Evolutionary conservation across 2,329 filamentous ascomycete species (phyloP).

Genomic region (Fusarium brachygibbosum): DNA sequence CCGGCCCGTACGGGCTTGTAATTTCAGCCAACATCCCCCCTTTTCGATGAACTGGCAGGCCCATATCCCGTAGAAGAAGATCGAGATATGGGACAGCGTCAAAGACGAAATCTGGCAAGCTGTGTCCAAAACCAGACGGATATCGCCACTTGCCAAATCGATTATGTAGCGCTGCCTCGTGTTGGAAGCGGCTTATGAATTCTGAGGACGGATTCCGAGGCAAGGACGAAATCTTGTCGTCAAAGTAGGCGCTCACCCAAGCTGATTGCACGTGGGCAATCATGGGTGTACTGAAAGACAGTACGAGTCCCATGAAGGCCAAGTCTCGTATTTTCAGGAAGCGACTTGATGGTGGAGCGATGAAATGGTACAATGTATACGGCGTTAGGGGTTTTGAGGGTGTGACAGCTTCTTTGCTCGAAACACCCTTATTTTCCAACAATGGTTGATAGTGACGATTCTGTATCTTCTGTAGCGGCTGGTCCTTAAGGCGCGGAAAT

Average conservation of each 20-base stretch:
- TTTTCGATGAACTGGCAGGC: conserved; percentile 69
- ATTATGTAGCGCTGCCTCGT: conserved; percentile 73
- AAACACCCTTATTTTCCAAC: conserved; percentile 55
- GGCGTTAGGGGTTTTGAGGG: conserved; percentile 44
- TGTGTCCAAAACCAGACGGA: conserved; percentile 73
- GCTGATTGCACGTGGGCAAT: conserved; percentile 66
- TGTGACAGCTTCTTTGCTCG: conserved; percentile 48
- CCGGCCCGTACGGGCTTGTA: conserved; percentile 69
- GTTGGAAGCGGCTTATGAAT: conserved; percentile 59
- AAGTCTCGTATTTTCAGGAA: conserved; percentile 57
- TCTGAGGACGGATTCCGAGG: conserved; percentile 33
- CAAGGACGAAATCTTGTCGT: conserved; percentile 46
- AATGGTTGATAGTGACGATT: conserved; percentile 62
- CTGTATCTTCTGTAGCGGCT: conserved; percentile 57
- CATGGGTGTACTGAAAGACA: conserved; percentile 58
- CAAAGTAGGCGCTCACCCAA: conserved; percentile 76
- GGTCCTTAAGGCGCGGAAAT: conserved; percentile 66
- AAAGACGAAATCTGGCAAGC: conserved; percentile 79
- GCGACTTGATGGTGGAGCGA: conserved; percentile 57
- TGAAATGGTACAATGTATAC: conserved; percentile 62
- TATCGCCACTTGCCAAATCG: conserved; percentile 80
- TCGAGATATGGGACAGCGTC: conserved; percentile 82
- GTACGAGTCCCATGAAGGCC: conserved; percentile 59
- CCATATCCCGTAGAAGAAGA: conserved; percentile 74
- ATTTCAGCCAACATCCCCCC: conserved; percentile 65